Percentiles rank a stretch among this genome's conserved stretches.
Conservation (phyloP, 768 basidiomycete species). For the Artomyces pyxidatus region DNA sequence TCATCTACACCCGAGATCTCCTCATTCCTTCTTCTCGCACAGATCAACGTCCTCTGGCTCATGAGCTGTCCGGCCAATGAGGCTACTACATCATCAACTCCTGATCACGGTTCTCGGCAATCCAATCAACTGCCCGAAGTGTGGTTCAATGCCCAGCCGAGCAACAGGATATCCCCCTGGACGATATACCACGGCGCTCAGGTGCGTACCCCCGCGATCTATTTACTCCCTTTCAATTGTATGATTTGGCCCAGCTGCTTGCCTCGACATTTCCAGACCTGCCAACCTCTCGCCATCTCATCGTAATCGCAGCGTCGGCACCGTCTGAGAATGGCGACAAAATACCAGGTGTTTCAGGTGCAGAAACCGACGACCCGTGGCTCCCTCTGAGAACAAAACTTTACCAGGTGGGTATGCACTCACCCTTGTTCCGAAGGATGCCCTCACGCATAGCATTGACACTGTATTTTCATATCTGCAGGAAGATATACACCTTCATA, state of each 20-base stretch:
- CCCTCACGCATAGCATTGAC: too few relatives aligned
- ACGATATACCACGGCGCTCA: constrained; percentile 10
- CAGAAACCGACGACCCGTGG: constrained; percentile 9
- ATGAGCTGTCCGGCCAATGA: constrained; percentile 8
- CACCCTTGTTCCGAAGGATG: too few relatives aligned
- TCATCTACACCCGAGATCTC: background rate
- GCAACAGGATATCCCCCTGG: constrained; percentile 13
- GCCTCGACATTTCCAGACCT: constrained; percentile 2
- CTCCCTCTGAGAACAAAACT: constrained; percentile 5
- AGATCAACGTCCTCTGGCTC: constrained; percentile 16
- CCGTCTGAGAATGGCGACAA: constrained; percentile 11
- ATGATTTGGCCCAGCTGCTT: too few relatives aligned
- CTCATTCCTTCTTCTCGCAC: background rate
- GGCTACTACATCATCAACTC: constrained; percentile 8
- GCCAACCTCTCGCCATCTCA: constrained; percentile 14
- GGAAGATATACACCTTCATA: constrained; percentile 16
- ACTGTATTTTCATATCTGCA: too few relatives aligned
- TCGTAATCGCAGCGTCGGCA: constrained; percentile 14
- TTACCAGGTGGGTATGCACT: constrained; percentile 8
- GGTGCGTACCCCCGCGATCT: constrained; percentile 6
- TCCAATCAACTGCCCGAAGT: constrained; percentile 14
- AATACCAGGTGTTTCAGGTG: constrained; percentile 3
- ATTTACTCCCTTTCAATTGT: background rate
- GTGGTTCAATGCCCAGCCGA: constrained; percentile 9
- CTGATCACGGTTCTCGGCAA: constrained; percentile 8